Base-by-base conservation (phyloP, 1,284 basidiomycete species). In the Tilletia caries region DNA sequence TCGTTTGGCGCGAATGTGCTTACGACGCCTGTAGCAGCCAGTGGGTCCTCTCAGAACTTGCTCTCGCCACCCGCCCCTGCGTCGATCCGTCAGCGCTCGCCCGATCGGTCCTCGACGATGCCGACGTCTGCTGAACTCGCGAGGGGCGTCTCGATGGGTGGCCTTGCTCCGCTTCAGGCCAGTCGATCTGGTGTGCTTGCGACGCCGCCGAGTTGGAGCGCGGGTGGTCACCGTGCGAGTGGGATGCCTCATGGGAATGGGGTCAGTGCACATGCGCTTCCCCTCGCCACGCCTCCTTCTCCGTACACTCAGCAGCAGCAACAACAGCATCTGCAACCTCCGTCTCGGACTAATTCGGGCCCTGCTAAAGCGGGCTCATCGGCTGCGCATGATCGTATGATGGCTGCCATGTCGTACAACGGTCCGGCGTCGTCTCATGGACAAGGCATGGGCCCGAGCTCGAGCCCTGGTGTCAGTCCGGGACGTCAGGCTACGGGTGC, bases 91-190 rank as follows among this genome's bases (percentile, higher is more conserved):
- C 58, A 62, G 13, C 58, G 58, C 13, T 62, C 58, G 13, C 58
- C 58, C 1, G 58, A 62, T 23, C 58, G 58, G 3, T 62, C 58
- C 2, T 62, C 58, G 58, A 62, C 58, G 58, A 62, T 62, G 58
- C 58, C 58, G 29, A 62, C 58, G 18, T 29, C 58, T 15, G 58
- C 29, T 0, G 58, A 62, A 34, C 27, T 62, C 10, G 27, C 15
- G 12, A 29, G 58, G 32, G 58, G 58, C 32, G 29, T 34, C 32
- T 62, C 58, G 32, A 62, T 62, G 58, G 58, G 29, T 13, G 32
- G 29, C 20, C 15, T 62, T 15, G 5, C 58, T 12, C 48, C 48
- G 23, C 48, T 50, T 8, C 48, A 50, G 48, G 20, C 18, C 8
- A n/a, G 18, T 8, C 48, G 37, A 15, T 41, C 37, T 62, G 33